Conservation (phyloP, 805 yeast genomes). For the Teunomyces pallodes region DNA sequence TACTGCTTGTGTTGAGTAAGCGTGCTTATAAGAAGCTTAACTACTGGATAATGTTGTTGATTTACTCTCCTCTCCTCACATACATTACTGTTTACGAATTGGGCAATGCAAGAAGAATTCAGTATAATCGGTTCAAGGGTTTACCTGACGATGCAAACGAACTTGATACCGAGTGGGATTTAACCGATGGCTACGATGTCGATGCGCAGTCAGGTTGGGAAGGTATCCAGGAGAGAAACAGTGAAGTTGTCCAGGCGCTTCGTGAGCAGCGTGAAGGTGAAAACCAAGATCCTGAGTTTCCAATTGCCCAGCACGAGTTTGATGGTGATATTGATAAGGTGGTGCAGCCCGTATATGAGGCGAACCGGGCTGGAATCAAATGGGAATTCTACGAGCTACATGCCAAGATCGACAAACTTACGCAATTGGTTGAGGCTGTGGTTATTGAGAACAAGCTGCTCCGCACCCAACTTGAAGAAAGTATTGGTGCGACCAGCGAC, state of each 20-base stretch:
- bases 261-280: constrained; percentile 62
- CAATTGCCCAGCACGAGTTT: constrained; percentile 52
- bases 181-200: constrained; percentile 67
- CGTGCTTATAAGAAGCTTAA: constrained; percentile 39
- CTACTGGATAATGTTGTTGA: constrained; percentile 55
- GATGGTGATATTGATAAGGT: constrained; percentile 44
- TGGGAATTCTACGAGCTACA: constrained; percentile 64
- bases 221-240: constrained; percentile 36
- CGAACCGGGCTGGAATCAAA: constrained; percentile 52
- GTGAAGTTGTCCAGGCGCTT: constrained; percentile 37
- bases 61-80: constrained; percentile 66
- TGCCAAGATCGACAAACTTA: constrained; percentile 48
- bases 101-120: constrained; percentile 63
- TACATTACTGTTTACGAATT: constrained; percentile 65
- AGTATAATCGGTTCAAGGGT: constrained; percentile 63
- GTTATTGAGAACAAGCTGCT: constrained; percentile 28
- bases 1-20: constrained; percentile 34
- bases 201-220: constrained; percentile 34
- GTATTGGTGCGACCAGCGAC: no score
- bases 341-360: constrained; percentile 60
- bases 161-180: constrained; percentile 75
- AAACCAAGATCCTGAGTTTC: constrained; percentile 63
- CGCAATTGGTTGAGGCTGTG: constrained; percentile 37
- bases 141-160: constrained; percentile 79
- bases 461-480: neutral